Conservation (phyloP, 108 stramenopile genomes). For the Halocafeteria seosinensis region DNA sequence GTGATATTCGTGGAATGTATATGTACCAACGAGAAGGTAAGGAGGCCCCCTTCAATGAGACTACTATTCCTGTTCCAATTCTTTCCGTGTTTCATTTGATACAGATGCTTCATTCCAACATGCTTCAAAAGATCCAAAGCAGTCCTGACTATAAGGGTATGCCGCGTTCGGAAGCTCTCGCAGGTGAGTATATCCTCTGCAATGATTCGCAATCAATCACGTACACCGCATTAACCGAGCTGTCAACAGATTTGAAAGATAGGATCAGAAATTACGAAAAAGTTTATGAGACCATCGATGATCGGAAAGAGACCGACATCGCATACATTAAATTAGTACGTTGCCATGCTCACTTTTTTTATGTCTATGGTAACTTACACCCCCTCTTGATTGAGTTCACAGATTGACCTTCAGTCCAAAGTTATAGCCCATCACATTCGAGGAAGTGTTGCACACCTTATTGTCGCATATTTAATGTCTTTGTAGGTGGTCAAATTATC, state of each 20-base stretch:
- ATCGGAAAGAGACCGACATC: not conserved
- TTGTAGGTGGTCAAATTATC: too few species aligned
- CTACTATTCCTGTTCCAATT: too few species aligned
- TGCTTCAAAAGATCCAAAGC: not conserved
- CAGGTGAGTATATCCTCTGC: too few species aligned
- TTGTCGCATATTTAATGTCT: not conserved
- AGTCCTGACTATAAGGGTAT: not conserved
- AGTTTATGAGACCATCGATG: not conserved
- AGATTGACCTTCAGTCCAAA: not conserved
- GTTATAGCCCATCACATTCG: not conserved
- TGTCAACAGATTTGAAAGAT: too few species aligned
- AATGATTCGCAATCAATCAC: too few species aligned
- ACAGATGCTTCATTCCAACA: not conserved
- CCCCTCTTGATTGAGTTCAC: too few species aligned
- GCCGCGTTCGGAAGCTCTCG: not conserved
- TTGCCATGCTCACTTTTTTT: too few species aligned
- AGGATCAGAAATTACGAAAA: not conserved
- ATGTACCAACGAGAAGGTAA: not conserved
- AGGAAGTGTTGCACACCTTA: not conserved
- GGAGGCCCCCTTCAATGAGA: too few species aligned
- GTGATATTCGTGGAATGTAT: not conserved
- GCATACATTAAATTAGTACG: not conserved
- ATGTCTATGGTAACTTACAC: too few species aligned
- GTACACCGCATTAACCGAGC: too few species aligned
- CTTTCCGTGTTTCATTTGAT: too few species aligned